Conservation (phyloP, 371 early-diverging fungal species). For the Mucor racemosus region DNA sequence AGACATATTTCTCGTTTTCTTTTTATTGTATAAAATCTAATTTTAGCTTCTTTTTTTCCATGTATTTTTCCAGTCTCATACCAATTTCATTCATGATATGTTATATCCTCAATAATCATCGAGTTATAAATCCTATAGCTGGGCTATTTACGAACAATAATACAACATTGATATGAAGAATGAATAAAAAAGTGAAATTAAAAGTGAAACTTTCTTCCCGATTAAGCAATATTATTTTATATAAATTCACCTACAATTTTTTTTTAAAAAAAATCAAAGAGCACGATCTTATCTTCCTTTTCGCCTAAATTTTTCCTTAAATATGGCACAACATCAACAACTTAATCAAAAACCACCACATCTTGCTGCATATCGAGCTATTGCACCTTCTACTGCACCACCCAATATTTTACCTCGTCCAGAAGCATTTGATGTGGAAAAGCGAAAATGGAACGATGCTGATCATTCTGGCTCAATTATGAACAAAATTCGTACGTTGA, state of each 20-base stretch:
- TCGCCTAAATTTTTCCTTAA: not conserved
- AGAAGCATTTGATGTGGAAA: conserved; percentile 7
- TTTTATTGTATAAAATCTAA: too few species aligned
- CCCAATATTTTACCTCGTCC: conserved; percentile 21
- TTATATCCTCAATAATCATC: too few species aligned
- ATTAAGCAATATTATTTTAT: not conserved
- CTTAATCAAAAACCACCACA: not conserved
- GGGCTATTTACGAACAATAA: not conserved
- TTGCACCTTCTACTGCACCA: conserved; percentile 26
- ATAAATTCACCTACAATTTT: not conserved
- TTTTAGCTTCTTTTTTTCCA: too few species aligned
- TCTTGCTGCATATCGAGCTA: conserved; percentile 21
- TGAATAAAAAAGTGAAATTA: not conserved
- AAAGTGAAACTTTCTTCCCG: not conserved
- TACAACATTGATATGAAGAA: not conserved
- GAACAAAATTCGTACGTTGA: conserved; percentile 3
- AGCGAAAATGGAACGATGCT: conserved; percentile 21
- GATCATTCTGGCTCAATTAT: not conserved
- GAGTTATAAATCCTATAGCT: not conserved
- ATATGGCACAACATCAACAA: conserved; percentile 1
- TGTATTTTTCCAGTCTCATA: too few species aligned
- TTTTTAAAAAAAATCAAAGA: not conserved
- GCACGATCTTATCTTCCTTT: not conserved
- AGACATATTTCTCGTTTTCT: too few species aligned
- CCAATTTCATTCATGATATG: too few species aligned